Conservation (phyloP, 2,329 filamentous ascomycete genomes). For the Ophiocordyceps camponoti-floridani region DNA sequence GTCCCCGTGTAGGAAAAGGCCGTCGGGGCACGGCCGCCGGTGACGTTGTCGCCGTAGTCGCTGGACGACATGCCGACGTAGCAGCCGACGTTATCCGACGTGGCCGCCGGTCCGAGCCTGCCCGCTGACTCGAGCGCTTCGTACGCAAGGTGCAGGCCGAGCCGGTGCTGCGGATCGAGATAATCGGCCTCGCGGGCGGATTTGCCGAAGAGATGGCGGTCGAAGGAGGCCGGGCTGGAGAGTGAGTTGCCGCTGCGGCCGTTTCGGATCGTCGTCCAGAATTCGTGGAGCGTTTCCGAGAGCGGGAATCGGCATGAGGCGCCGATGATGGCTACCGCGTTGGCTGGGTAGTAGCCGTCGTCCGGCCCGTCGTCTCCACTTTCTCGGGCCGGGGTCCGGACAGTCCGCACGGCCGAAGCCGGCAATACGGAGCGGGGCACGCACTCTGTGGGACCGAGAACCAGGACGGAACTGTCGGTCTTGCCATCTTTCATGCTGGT, state of each 20-base stretch:
- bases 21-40: constrained; percentile 7
- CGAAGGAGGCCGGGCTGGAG: constrained; percentile 5
- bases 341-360: background rate
- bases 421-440: background rate
- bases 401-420: background rate
- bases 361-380: background rate
- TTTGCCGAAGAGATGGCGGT: constrained; percentile 12
- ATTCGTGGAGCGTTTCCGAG: constrained; percentile 2
- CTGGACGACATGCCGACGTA: constrained; percentile 8
- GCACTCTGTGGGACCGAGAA: background rate
- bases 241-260: constrained; percentile 1
- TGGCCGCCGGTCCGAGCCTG: constrained; percentile 1
- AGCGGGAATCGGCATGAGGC: constrained; percentile 1
- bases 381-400: background rate
- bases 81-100: constrained; percentile 6
- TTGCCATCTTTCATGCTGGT: background rate
- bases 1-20: constrained; percentile 11
- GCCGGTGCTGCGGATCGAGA: constrained; percentile 16
- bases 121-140: constrained; percentile 11
- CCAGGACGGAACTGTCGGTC: background rate
- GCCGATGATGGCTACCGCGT: constrained; percentile 1
- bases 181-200: constrained; percentile 9
- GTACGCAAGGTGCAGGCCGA: constrained; percentile 15
- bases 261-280: constrained; percentile 4
- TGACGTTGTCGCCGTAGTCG: constrained; percentile 10